phyloP scores from a whole-genome alignment of 2,329 filamentous ascomycete species.

The Metarhizium brunneum region DNA sequence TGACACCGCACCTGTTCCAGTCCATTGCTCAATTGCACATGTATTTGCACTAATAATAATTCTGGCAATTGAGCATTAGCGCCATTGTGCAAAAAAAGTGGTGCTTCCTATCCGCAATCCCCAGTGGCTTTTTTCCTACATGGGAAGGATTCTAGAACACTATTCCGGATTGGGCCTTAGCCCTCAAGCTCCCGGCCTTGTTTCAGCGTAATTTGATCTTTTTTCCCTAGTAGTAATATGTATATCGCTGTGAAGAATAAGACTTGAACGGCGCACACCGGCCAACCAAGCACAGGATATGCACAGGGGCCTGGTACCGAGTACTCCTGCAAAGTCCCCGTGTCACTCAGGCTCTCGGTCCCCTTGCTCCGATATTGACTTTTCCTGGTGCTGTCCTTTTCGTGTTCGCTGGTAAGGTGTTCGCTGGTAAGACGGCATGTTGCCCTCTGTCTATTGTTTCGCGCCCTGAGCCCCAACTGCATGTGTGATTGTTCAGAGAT shows the following conservation, averaged over 20 bases:
- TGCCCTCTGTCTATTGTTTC: not conserved
- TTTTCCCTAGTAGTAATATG: not conserved
- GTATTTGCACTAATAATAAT: too few species aligned
- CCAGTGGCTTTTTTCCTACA: not conserved
- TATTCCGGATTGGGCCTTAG: not conserved
- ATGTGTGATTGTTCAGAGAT: not conserved
- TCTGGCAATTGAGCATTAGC: too few species aligned
- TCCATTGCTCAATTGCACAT: too few species aligned
- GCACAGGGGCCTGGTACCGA: not conserved
- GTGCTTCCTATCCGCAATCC: not conserved
- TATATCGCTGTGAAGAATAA: not conserved
- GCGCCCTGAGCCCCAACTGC: not conserved
- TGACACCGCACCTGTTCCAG: too few species aligned
- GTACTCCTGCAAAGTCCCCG: not conserved
- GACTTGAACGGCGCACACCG: not conserved
- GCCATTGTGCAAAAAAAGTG: not conserved
- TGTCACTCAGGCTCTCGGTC: not conserved
- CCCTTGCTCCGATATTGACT: not conserved
- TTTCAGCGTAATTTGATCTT: conserved; percentile 1
- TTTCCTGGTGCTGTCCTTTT: not conserved
- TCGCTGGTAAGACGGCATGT: not conserved
- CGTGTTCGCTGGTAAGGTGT: not conserved
- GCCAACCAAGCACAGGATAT: not conserved
- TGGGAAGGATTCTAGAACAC: conserved; percentile 1
- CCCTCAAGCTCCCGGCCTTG: not conserved